A percentile compares a stretch with the other conserved stretches of the same genome.
These are phyloP conservation scores for Calonectria leucothoes DNA, from an alignment of 2,329 filamentous ascomycete genomes.

Conservation along the genomic window DNA sequence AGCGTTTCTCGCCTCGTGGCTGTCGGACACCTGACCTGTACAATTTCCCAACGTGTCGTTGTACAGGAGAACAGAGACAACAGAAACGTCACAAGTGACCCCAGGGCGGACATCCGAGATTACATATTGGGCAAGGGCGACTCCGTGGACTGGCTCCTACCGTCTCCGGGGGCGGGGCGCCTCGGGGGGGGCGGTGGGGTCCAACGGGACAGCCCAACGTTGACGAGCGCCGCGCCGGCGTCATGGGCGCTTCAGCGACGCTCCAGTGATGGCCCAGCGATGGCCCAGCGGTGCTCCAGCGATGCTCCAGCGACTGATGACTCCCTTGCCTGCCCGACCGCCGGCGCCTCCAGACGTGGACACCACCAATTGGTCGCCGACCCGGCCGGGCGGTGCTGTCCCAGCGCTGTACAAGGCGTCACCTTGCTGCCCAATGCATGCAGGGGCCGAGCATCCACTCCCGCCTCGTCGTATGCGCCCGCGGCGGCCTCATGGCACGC, in stretches of 20 bases:
- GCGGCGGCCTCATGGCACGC: conserved; percentile 5
- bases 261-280: background rate
- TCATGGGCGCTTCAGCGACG: background rate
- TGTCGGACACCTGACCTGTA: conserved; percentile 6
- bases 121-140: conserved; percentile 11
- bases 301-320: background rate
- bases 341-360: conserved; percentile 24
- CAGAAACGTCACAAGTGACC: background rate
- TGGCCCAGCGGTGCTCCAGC: background rate
- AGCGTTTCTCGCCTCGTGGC: conserved; percentile 3
- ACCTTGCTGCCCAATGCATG: conserved; percentile 38
- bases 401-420: background rate
- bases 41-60: conserved; percentile 6
- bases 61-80: background rate
- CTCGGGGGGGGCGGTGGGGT: conserved; percentile 16
- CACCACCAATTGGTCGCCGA: conserved; percentile 26
- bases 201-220: background rate
- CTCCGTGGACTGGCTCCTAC: conserved; percentile 10
- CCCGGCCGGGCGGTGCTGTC: conserved; percentile 2
- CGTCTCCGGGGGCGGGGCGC: conserved; percentile 8
- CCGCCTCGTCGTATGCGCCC: background rate
- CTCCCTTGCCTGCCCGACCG: conserved; percentile 4
- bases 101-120: conserved; percentile 13
- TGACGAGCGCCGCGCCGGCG: background rate
- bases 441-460: conserved; percentile 28